Conservation (phyloP, 2,329 filamentous ascomycete species). For the Colletotrichum lindemuthianum region DNA sequence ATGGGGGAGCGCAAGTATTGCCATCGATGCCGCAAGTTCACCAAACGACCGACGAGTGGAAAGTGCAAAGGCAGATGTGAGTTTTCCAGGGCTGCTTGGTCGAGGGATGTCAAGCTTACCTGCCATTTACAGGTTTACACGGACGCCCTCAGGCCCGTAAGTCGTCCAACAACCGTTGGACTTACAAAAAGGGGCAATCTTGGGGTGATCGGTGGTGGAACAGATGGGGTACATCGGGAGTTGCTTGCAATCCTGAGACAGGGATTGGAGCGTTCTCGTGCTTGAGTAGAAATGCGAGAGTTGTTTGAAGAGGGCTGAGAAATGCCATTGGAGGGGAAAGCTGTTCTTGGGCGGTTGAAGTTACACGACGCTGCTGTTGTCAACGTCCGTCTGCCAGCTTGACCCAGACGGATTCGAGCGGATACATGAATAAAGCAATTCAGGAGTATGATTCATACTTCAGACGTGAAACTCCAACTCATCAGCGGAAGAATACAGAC, state of each 20-base stretch:
- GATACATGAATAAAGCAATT: no score
- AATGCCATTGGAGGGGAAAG: no score
- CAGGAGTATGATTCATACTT: no score
- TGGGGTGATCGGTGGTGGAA: conserved; percentile 21
- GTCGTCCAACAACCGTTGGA: conserved; percentile 16
- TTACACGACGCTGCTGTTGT: no score
- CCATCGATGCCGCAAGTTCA: conserved; percentile 10
- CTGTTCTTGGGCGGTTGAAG: no score
- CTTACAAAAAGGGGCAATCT: conserved; percentile 7
- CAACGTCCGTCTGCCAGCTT: no score
- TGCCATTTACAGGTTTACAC: conserved; percentile 8
- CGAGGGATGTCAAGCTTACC: accelerated
- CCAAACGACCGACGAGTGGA: background rate
- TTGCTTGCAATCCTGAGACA: background rate
- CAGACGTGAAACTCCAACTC: no score
- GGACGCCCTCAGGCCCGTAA: conserved; percentile 1
- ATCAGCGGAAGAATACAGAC: no score
- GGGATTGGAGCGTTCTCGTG: no score
- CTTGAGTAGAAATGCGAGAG: no score
- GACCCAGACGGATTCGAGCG: no score
- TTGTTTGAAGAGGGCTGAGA: no score
- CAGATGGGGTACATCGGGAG: conserved; percentile 3
- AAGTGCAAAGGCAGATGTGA: conserved; percentile 23
- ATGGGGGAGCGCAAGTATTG: conserved; percentile 9
- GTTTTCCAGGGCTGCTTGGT: background rate